phyloP scores from a whole-genome alignment of 106 monocot species.

The Agapanthus africanus region DNA sequence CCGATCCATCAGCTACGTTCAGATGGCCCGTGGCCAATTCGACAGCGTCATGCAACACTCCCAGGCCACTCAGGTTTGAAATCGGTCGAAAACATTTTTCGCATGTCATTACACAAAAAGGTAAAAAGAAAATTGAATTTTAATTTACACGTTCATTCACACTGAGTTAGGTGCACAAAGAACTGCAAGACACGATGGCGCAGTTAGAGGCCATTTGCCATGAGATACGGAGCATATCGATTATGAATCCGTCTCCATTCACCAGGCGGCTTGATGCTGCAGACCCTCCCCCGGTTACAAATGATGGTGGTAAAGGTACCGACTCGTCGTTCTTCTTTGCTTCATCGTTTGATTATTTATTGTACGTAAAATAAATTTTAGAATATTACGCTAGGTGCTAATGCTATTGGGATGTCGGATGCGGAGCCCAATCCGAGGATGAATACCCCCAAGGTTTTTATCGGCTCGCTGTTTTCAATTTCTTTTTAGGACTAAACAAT shows the following conservation, averaged over 20 bases:
- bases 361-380: too few species aligned
- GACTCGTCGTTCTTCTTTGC: too few species aligned
- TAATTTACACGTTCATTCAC: too few species aligned
- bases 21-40: conserved; percentile 74
- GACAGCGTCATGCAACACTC: conserved; percentile 77
- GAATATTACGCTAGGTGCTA: too few species aligned
- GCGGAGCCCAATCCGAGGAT: conserved; percentile 4
- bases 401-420: too few species aligned
- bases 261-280: conserved; percentile 33
- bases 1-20: conserved; percentile 72
- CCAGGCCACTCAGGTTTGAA: conserved; percentile 50
- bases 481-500: neutral
- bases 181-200: conserved; percentile 74
- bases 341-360: conserved; percentile 1
- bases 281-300: conserved; percentile 3
- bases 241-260: conserved; percentile 57
- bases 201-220: conserved; percentile 78
- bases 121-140: too few species aligned
- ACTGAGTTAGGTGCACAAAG: conserved; percentile 60
- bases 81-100: too few species aligned
- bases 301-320: too few species aligned
- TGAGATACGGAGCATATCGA: conserved; percentile 75
- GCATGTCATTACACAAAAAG: too few species aligned
- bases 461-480: neutral
- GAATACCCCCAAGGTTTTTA: neutral